Evolutionary conservation across 495 filamentous ascomycete species (phyloP).

Genomic region (Pseudoneurospora amorphoporcata): DNA sequence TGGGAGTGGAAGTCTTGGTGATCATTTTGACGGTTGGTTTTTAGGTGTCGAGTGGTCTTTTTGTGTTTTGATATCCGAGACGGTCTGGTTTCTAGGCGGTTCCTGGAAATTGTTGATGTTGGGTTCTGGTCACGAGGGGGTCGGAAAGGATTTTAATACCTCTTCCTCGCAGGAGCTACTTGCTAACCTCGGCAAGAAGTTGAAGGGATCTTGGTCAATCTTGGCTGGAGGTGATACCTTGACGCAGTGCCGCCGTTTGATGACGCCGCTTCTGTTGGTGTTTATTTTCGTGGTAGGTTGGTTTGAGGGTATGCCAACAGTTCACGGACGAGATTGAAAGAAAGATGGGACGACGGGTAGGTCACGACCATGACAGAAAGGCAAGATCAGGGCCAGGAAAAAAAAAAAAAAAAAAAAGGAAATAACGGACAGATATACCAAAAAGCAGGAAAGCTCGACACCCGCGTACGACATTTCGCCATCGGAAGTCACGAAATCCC

Average conservation of each 20-base stretch:
- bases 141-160: neutral
- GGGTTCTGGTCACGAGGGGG: neutral
- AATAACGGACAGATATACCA: neutral
- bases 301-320: neutral
- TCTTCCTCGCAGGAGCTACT: neutral
- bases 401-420: neutral
- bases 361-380: neutral
- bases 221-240: neutral
- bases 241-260: neutral
- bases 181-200: neutral
- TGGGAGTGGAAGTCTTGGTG: neutral
- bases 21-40: neutral
- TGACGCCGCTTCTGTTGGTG: neutral
- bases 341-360: neutral
- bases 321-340: neutral
- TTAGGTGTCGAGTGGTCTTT: neutral
- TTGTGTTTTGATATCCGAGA: neutral
- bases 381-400: too few relatives aligned
- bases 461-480: neutral
- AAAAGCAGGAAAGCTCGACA: neutral
- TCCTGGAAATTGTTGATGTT: neutral
- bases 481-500: neutral
- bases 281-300: neutral
- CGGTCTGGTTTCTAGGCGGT: neutral
- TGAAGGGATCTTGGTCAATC: neutral